phyloP scores from a whole-genome alignment of 352 stramenopile genomes.

The Blastocystis sp. region DNA sequence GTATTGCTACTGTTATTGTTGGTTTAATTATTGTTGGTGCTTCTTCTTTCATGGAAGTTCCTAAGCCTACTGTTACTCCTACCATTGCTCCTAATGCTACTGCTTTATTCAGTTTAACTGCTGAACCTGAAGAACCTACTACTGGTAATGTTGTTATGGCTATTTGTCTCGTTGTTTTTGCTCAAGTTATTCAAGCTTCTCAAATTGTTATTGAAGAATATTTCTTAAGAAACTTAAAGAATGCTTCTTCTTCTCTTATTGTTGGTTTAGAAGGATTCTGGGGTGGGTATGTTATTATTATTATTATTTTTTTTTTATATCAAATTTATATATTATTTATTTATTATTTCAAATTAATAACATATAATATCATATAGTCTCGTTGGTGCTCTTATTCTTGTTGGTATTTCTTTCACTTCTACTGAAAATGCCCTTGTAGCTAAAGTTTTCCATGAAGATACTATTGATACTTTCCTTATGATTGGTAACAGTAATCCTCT shows the following conservation, averaged over 20 bases:
- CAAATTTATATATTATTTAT: too few relatives aligned
- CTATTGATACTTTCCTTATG: constrained; percentile 31
- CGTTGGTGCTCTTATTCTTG: constrained; percentile 1
- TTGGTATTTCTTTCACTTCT: constrained; percentile 5
- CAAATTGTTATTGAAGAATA: constrained; percentile 68
- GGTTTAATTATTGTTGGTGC: constrained; percentile 38
- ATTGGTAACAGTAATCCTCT: constrained; percentile 10
- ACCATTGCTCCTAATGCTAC: not conserved
- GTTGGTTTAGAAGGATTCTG: constrained; percentile 63
- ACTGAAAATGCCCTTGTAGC: constrained; percentile 14
- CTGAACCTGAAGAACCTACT: constrained; percentile 17
- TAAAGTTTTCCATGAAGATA: constrained; percentile 28
- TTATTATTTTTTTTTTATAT: too few relatives aligned
- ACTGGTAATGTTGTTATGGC: constrained; percentile 51
- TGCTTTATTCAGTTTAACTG: not conserved
- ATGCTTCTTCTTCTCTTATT: constrained; percentile 41
- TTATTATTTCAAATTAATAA: too few relatives aligned
- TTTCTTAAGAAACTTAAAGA: constrained; percentile 59
- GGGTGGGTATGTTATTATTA: constrained; percentile 55
- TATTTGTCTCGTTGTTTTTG: constrained; percentile 54
- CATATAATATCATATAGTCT: too few relatives aligned
- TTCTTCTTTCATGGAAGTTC: constrained; percentile 36
- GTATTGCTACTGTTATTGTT: constrained; percentile 47
- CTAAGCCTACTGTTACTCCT: not conserved
- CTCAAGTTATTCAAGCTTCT: constrained; percentile 58